A percentile compares a stretch with the other conserved stretches of the same genome.
These are phyloP conservation scores for Tulasnella calospora DNA, from an alignment of 768 basidiomycete genomes.

Conservation along the genomic window DNA sequence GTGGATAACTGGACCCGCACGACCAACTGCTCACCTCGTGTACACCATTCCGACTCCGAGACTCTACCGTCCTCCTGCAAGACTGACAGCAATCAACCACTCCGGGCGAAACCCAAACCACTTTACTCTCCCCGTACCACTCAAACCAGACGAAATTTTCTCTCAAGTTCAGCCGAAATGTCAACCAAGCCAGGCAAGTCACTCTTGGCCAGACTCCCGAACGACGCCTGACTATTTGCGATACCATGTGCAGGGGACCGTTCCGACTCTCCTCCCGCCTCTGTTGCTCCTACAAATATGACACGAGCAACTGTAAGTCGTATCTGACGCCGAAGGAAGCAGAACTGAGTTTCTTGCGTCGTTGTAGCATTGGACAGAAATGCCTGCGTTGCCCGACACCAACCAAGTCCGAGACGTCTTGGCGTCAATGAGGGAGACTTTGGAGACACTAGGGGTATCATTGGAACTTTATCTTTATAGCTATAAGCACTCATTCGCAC, in stretches of 20 bases:
- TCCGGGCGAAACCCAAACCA: not conserved
- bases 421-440: conserved; percentile 34
- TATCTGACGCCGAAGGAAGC: not conserved
- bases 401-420: conserved; percentile 33
- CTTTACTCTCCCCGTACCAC: not conserved
- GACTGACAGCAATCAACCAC: not conserved
- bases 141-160: not conserved
- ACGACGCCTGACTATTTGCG: not conserved
- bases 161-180: not conserved
- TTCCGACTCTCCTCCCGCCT: not conserved
- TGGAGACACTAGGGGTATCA: conserved; percentile 38
- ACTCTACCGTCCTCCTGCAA: not conserved
- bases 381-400: conserved; percentile 28
- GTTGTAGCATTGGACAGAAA: conserved; percentile 26
- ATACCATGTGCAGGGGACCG: not conserved
- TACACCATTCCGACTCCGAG: not conserved
- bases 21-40: not conserved
- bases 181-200: not conserved
- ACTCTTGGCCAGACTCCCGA: not conserved
- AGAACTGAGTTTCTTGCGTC: not conserved
- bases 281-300: not conserved
- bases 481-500: not conserved
- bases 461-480: not conserved
- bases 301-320: not conserved
- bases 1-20: not conserved